Evolutionary conservation across 2,329 filamentous ascomycete species (phyloP), one percentile per base, ranked within the genome.

Genomic region (Ophiognomonia clavigignenti-juglandacearum): DNA sequence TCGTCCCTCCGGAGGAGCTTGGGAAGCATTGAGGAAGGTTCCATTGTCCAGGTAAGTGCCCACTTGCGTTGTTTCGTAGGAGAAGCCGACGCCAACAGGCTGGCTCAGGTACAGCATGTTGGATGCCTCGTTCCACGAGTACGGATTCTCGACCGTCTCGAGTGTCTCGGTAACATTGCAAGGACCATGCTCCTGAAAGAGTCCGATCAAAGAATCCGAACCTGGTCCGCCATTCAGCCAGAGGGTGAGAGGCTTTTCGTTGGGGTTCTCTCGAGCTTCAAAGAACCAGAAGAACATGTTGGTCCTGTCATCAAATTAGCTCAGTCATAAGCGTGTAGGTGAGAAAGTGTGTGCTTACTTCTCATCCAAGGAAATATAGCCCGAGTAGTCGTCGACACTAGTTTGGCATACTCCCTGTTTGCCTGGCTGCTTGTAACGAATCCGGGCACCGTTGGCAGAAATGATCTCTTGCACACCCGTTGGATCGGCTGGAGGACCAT

Each of bases 21-120:
- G 48, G 47, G 3, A 69, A 73, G 52, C 75, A 74, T 14, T 72
- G 70, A 1, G 73, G 74, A 48, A 37, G 8, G 34, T 37, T 4
- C 34, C 34, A 18, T 37, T 45, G 31, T 11, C n/a, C 22, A 35
- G 37, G 20, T 27, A 4, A 2, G 32, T 26, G 27, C 35, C 32
- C 8, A 18, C 22, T 26, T 18, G 20, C 13, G 22, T 29, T 16
- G 38, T 40, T 10, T 26, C 38, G n/a, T 50, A 43, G n/a, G 43
- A 46, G 43, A 50, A 50, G 37, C 47, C 47, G 18, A 50, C 47
- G 9, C 47, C 47, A 16, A 46, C n/a, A 6, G 47, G 47, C 39
- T 50, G 61, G 3, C 43, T 63, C 7, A 64, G 58, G 49, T 61
- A 64, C 7, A 64, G 53, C 41, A 64, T 54, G 26, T 64, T 63